Base-by-base conservation (phyloP, 176 grass and related monocot genomes). In the Oryza meridionalis region DNA sequence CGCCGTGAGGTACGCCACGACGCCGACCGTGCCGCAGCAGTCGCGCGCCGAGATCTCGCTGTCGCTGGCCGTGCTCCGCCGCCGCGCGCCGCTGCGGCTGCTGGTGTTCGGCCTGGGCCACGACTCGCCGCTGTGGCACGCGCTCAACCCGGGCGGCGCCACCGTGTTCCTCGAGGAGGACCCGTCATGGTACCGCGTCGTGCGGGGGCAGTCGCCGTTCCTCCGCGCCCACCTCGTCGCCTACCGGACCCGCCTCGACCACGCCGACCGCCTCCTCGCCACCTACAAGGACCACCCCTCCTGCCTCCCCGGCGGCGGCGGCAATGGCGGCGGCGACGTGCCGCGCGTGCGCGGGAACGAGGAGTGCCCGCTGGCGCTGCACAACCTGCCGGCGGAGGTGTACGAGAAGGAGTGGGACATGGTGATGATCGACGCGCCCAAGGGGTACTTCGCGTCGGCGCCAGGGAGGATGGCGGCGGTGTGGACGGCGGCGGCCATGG, bases 401-500 rank as follows among this genome's bases (percentile, higher is more conserved):
- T 92, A 92, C 88, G 88, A 92, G 29, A 81, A 63, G 11, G 90
- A 88, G 82, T 97, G 94, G 94, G 94, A 97, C 77, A 88, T 93
- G 84, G 13, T 94, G 46, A 85, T 97, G 88, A 24, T 97, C 65
- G 94, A 97, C 62, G 94, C 92, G 31, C 94, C 94, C 21, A 94
- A 89, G 70, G 92, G 94, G 3, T 92, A 86, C 82, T 91, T 86
- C 69, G 61, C 88, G 0, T 29, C 90, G 19, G 87, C 92, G 74
- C 92, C 92, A 0, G 94, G 94, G 21, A 81, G 94, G 85, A 97
- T 97, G 94, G 92, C 90, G 14, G 94, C 92, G 46, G 92, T 94
- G 16, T 97, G 88, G 81, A 90, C 92, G 11, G 87, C 86, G 37
- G 88, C 81, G 1, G 81, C 86, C 37, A 78, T 97, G 77, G 94